Evolutionary conservation across 345 rosid genomes (phyloP).

Genomic region (Syzygium aromaticum): DNA sequence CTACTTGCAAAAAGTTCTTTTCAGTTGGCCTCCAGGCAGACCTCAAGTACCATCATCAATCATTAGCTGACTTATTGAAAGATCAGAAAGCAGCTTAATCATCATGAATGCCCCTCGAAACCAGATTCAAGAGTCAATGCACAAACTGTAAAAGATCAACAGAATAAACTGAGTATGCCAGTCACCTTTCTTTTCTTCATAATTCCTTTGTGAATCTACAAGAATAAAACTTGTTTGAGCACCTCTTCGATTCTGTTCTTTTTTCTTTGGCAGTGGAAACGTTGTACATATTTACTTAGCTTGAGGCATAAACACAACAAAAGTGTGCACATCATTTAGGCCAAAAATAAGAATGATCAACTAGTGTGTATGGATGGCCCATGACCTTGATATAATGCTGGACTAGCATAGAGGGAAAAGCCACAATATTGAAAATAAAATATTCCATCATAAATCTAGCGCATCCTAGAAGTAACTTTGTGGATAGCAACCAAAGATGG

Average conservation of each 20-base stretch:
- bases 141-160: neutral
- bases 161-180: neutral
- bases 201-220: neutral
- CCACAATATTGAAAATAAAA: neutral
- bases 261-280: neutral
- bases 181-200: neutral
- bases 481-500: neutral
- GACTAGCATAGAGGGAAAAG: neutral
- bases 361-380: neutral
- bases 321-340: neutral
- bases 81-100: neutral
- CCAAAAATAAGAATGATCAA: neutral
- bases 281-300: neutral
- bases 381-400: neutral
- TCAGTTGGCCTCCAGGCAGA: neutral
- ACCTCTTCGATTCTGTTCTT: neutral
- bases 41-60: neutral
- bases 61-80: neutral
- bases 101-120: neutral
- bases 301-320: neutral
- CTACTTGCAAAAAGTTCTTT: neutral
- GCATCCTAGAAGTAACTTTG: neutral
- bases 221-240: neutral
- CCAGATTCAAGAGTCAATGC: neutral
- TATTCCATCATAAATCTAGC: neutral